Evolutionary conservation across 306 rosid genomes (phyloP), one percentile per base, ranked within the genome.

Genomic region (Rosa chinensis): DNA sequence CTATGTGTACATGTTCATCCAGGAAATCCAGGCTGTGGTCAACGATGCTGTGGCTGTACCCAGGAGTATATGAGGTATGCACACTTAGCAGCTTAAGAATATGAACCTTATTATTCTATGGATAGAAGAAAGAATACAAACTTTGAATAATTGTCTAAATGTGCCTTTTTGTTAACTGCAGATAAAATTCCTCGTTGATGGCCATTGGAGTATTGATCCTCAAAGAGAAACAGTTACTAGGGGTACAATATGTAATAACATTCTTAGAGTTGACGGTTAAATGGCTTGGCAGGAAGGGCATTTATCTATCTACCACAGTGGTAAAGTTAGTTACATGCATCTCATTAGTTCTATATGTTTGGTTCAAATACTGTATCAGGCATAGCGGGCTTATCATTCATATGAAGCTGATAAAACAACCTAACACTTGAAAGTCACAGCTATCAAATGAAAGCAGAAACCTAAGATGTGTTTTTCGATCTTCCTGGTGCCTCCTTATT

Each of bases 131-230:
- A 64, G 42, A 58, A 59, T 40, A 4, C 0, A 3, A 58, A 42
- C 48, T 17, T 13, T 9, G 45, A 47, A 44, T 47, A 48, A 72
- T 39, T 23, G 21, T 70, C 58, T 69, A 43, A 59, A 4, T 44
- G 44, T 25, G 70, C 20, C 20, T 59, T 76, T 56, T 52, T 84
- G 67, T 82, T 78, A 62, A 44, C 50, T 84, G 87, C 86, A 95
- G 99, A 89, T 95, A 77, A 95, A 95, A 82, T 95, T 92, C 81
- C 82, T 95, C 73, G 93, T 92, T 49, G 98, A 95, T 88, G 99
- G 99, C 74, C 74, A 84, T 25, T 95, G 99, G 99, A 86, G 44
- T 79, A 56, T 83, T 81, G 98, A 95, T 86, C 92, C 96, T 61
- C 88, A 79, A 70, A 82, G 84, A 78, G 99, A 95, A 82, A 79